These are phyloP conservation scores for Raffaelea albimanens DNA, from an alignment of 2,329 filamentous ascomycete genomes.

Conservation along the genomic window DNA sequence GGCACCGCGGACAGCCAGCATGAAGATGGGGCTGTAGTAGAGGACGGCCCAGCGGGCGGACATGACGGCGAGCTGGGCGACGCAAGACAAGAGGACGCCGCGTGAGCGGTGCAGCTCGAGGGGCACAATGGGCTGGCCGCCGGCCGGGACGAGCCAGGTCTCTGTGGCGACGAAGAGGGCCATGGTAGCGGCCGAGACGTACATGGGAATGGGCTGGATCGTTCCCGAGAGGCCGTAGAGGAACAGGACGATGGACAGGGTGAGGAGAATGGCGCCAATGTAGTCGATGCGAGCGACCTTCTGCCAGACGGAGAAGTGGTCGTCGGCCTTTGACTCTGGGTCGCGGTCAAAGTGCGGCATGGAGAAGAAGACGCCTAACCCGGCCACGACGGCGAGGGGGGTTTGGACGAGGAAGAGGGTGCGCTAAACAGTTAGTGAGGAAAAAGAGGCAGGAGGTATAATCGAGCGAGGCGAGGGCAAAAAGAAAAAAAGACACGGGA, in stretches of 20 bases:
- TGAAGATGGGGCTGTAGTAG: slow-evolving; percentile 74
- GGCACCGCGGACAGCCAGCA: slow-evolving; percentile 55
- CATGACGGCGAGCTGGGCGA: slow-evolving; percentile 71
- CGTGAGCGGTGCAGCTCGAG: slow-evolving; percentile 59
- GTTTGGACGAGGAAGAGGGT: slow-evolving; percentile 65
- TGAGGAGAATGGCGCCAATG: slow-evolving; percentile 15
- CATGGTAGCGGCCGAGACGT: slow-evolving; percentile 44
- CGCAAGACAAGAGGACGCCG: slow-evolving; percentile 62
- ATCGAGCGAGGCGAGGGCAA: background rate
- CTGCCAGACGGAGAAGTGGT: slow-evolving; percentile 29
- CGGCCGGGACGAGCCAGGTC: slow-evolving; percentile 20
- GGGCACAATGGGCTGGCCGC: slow-evolving; percentile 63
- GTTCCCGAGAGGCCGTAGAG: slow-evolving; percentile 52
- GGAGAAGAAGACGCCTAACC: slow-evolving; percentile 52
- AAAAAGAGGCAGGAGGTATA: background rate
- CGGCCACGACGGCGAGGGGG: slow-evolving; percentile 52
- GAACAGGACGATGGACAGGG: slow-evolving; percentile 50
- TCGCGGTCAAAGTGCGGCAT: slow-evolving; percentile 41
- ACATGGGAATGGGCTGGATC: slow-evolving; percentile 49
- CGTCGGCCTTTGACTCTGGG: slow-evolving; percentile 19
- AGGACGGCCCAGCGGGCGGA: slow-evolving; percentile 70
- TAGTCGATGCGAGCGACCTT: slow-evolving; percentile 58
- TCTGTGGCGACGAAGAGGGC: slow-evolving; percentile 54
- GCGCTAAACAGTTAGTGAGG: slow-evolving; percentile 34
- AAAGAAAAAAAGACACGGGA: no score